phyloP scores from a whole-genome alignment of 2,329 filamentous ascomycete genomes.

The Penicillium brasilianum region DNA sequence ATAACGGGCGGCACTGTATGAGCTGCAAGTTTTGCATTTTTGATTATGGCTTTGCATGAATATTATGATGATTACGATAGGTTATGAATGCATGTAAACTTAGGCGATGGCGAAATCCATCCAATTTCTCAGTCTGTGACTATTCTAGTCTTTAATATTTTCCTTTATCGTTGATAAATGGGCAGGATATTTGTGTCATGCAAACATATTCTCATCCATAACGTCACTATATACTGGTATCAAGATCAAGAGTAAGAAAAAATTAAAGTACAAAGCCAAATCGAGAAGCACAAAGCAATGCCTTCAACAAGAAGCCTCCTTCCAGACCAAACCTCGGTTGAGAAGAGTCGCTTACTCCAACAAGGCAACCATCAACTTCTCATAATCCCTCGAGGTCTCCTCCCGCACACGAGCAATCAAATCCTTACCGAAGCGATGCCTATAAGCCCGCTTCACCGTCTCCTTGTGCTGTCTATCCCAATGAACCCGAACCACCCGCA shows the following conservation, averaged over 20 bases:
- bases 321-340: neutral
- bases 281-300: neutral
- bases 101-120: no score
- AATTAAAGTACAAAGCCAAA: neutral
- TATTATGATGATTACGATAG: constrained; percentile 22
- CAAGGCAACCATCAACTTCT: constrained; percentile 73
- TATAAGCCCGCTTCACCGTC: constrained; percentile 78
- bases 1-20: constrained; percentile 11
- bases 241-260: neutral
- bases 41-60: constrained; percentile 16
- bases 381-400: constrained; percentile 86
- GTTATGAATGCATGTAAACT: constrained; percentile 17
- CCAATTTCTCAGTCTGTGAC: neutral
- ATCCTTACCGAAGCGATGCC: constrained; percentile 70
- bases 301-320: neutral
- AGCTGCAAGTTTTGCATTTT: neutral
- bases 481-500: constrained; percentile 78
- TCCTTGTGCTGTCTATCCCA: constrained; percentile 79
- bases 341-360: constrained; percentile 44
- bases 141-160: neutral
- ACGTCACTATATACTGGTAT: constrained; percentile 1
- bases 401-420: constrained; percentile 73
- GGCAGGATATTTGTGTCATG: neutral
- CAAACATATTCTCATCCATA: constrained; percentile 5
- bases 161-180: neutral